Percentiles rank a stretch among this genome's conserved stretches.
These are phyloP conservation scores for Aspergillus saccharolyticus DNA, from an alignment of 495 filamentous ascomycete species.

Conservation along the genomic window DNA sequence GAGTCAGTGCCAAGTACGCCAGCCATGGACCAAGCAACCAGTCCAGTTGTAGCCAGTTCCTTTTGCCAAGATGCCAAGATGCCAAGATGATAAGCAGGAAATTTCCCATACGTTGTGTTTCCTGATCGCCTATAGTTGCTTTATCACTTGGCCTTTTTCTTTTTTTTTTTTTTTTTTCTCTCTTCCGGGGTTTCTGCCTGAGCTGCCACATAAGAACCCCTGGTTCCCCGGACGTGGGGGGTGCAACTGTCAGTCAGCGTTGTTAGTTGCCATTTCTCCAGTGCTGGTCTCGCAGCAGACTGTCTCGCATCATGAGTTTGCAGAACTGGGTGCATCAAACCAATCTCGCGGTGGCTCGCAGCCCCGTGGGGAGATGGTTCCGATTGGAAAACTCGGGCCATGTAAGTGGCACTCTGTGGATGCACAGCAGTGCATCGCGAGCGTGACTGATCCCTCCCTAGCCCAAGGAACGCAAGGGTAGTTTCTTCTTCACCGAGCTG, in stretches of 20 bases:
- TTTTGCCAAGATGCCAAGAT: conserved; percentile 15
- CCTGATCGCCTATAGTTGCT: background rate
- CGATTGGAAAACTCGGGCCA: conserved; percentile 69
- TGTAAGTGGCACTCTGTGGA: conserved; percentile 41
- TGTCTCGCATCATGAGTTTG: conserved; percentile 21
- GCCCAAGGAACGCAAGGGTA: conserved; percentile 63
- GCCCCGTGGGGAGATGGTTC: conserved; percentile 66
- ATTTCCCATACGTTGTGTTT: background rate
- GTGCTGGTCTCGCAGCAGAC: background rate
- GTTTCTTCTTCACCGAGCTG: conserved; percentile 74
- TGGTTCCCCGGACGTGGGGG: conserved; percentile 1
- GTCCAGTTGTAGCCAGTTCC: background rate
- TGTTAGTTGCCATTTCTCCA: background rate
- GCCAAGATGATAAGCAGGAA: conserved; percentile 1
- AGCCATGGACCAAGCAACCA: background rate
- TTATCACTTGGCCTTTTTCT: background rate
- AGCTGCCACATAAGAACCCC: conserved; percentile 12
- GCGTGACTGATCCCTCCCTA: conserved; percentile 18
- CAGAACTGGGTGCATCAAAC: conserved; percentile 47
- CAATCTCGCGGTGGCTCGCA: conserved; percentile 52
- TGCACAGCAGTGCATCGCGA: background rate
- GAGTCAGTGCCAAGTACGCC: conserved; percentile 5
- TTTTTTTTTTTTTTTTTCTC: conserved; percentile 13
- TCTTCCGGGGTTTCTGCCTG: conserved; percentile 9
- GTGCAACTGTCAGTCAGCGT: background rate